phyloP scores from a whole-genome alignment of 2,329 filamentous ascomycete genomes.

The Alternaria longipes region DNA sequence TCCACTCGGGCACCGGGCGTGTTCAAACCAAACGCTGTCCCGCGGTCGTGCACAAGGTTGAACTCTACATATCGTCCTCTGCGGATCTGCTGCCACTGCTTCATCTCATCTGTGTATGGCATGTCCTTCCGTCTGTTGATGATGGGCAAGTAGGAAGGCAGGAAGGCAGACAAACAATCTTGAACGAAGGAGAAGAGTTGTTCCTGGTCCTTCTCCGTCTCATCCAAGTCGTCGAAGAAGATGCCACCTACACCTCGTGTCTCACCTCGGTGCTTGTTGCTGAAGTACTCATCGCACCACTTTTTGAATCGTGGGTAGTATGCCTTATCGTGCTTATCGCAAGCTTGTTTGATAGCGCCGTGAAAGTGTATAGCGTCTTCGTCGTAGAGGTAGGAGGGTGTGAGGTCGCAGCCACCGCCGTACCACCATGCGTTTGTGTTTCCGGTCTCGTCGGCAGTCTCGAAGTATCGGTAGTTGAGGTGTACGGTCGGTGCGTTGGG shows the following conservation, averaged over 20 bases:
- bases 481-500: constrained; percentile 98
- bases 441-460: constrained; percentile 86
- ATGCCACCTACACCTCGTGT: constrained; percentile 90
- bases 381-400: constrained; percentile 92
- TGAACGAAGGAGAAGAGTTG: constrained; percentile 90
- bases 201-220: constrained; percentile 84
- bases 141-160: constrained; percentile 91
- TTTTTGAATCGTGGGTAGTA: constrained; percentile 97
- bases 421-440: constrained; percentile 96
- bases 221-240: constrained; percentile 98
- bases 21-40: constrained; percentile 92
- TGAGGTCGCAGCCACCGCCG: constrained; percentile 92
- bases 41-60: constrained; percentile 95
- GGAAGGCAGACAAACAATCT: constrained; percentile 83
- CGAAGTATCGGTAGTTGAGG: constrained; percentile 98
- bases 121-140: constrained; percentile 89
- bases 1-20: constrained; percentile 92
- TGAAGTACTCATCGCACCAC: constrained; percentile 99
- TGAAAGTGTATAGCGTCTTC: constrained; percentile 98
- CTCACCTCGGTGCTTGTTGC: constrained; percentile 89
- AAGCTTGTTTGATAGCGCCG: constrained; percentile 87
- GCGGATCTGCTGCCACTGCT: constrained; percentile 95
- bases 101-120: constrained; percentile 85
- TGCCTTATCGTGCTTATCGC: constrained; percentile 88
- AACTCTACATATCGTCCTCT: constrained; percentile 98